Percentiles rank a stretch among this genome's conserved stretches.
Evolutionary conservation across 345 rosid species (phyloP).

Genomic region (Eucalyptus victrix): DNA sequence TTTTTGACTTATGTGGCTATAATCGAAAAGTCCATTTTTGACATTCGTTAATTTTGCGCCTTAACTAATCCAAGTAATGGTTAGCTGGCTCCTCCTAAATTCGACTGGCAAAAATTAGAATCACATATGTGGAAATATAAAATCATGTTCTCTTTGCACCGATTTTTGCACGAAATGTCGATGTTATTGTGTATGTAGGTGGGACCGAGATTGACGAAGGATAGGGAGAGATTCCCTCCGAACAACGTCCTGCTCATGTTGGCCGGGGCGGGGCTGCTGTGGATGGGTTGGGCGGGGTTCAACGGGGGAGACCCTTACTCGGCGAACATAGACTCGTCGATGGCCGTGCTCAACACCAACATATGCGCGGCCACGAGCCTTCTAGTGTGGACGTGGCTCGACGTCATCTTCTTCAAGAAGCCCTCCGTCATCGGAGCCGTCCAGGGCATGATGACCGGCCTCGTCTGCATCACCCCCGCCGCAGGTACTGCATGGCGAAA

Average conservation of each 20-base stretch:
- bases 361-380: constrained; percentile 24
- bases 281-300: constrained; percentile 44
- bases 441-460: constrained; percentile 33
- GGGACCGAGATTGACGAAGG: constrained; percentile 14
- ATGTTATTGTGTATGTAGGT: constrained; percentile 1
- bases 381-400: constrained; percentile 21
- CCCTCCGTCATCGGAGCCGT: constrained; percentile 24
- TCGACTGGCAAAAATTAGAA: background rate
- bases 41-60: background rate
- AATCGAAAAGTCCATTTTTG: background rate
- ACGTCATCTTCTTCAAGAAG: constrained; percentile 10
- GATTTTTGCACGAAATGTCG: rapidly evolving
- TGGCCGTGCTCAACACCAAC: constrained; percentile 31
- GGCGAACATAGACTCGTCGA: constrained; percentile 16
- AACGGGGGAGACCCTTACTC: constrained; percentile 27
- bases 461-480: constrained; percentile 32
- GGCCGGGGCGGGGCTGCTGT: constrained; percentile 25
- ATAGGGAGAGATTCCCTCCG: constrained; percentile 16
- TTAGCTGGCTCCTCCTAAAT: background rate
- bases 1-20: background rate
- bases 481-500: background rate
- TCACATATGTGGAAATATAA: background rate
- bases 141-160: background rate
- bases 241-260: constrained; percentile 22
- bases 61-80: background rate